Conservation (phyloP, 306 rosid species). For the Ceratonia siliqua region DNA sequence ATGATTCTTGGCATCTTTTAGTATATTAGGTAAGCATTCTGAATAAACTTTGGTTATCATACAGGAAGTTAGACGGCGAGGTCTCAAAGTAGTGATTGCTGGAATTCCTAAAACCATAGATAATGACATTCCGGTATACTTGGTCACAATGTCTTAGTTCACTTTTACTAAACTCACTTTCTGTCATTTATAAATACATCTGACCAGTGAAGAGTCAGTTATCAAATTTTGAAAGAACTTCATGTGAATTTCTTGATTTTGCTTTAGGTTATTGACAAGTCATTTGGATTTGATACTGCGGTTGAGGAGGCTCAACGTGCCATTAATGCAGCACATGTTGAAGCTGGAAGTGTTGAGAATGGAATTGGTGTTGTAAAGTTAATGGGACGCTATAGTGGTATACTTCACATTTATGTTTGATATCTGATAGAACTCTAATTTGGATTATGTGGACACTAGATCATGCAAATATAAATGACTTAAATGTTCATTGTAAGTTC, state of each 20-base stretch:
- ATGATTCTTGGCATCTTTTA: constrained; percentile 17
- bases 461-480: constrained; percentile 11
- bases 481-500: not conserved
- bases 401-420: constrained; percentile 26
- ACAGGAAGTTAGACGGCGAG: constrained; percentile 89
- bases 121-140: constrained; percentile 87
- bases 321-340: constrained; percentile 93
- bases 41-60: constrained; percentile 26
- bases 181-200: constrained; percentile 37
- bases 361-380: constrained; percentile 90
- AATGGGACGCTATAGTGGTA: constrained; percentile 92
- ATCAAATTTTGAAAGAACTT: constrained; percentile 27
- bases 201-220: constrained; percentile 42
- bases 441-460: not conserved
- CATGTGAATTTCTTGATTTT: constrained; percentile 29
- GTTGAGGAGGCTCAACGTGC: constrained; percentile 99
- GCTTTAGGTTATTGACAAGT: constrained; percentile 82
- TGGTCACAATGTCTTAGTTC: not conserved
- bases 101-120: constrained; percentile 99
- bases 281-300: constrained; percentile 92
- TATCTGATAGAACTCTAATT: constrained; percentile 24
- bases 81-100: constrained; percentile 77
- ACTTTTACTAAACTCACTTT: not conserved
- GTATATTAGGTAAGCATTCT: constrained; percentile 17
- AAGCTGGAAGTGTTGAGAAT: constrained; percentile 79